Conservation (phyloP, 352 stramenopile genomes). For the Phytophthora constricta region DNA sequence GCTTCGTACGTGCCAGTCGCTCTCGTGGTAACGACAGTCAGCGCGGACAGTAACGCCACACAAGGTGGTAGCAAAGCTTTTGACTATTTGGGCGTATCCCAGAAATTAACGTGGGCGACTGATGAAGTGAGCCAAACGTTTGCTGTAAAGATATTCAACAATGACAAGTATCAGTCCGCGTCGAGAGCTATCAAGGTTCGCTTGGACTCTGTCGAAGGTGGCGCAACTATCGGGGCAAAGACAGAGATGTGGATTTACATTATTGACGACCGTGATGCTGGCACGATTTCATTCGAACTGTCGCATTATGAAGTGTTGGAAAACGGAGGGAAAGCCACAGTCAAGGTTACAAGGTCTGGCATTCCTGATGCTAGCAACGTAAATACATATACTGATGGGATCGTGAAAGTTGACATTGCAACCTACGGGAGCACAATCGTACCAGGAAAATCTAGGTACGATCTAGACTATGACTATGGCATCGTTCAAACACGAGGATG, state of each 20-base stretch:
- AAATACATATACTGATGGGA: constrained; percentile 70
- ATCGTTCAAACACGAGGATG: constrained; percentile 56
- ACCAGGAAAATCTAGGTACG: constrained; percentile 53
- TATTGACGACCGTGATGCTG: constrained; percentile 76
- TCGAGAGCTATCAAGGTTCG: constrained; percentile 59
- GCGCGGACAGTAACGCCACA: constrained; percentile 62
- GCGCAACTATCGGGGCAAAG: constrained; percentile 54
- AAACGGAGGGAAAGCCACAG: constrained; percentile 45
- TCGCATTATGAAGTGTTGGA: constrained; percentile 71
- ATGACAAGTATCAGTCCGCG: constrained; percentile 58
- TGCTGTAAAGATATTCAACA: constrained; percentile 76
- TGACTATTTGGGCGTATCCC: constrained; percentile 59
- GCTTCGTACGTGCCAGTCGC: constrained; percentile 67
- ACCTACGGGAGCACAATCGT: constrained; percentile 65
- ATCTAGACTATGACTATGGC: constrained; percentile 61
- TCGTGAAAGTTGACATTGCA: constrained; percentile 60
- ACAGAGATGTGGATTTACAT: constrained; percentile 73
- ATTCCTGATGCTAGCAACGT: constrained; percentile 48
- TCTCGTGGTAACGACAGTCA: constrained; percentile 57
- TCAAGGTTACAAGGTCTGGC: constrained; percentile 61
- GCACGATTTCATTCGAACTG: constrained; percentile 65
- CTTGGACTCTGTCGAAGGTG: constrained; percentile 56
- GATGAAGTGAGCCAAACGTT: constrained; percentile 63
- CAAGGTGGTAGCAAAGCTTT: constrained; percentile 67
- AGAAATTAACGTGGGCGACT: constrained; percentile 62